phyloP scores from a whole-genome alignment of 192 early-diverging fungal genomes.

The Coemansia sp. region DNA sequence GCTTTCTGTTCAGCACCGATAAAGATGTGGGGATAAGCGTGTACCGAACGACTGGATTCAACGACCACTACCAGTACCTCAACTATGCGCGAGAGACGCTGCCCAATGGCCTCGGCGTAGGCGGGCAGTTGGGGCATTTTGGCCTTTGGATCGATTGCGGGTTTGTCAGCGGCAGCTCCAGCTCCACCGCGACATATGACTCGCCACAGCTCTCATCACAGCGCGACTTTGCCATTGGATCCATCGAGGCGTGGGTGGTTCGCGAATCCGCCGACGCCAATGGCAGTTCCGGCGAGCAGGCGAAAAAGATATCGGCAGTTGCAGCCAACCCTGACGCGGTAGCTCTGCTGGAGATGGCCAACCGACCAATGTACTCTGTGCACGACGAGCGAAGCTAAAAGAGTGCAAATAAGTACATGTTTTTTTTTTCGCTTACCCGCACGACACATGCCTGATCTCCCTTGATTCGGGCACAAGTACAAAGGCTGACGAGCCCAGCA shows the following conservation, averaged over 20 bases:
- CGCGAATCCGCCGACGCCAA: slow-evolving; percentile 52
- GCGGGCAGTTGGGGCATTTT: slow-evolving; percentile 75
- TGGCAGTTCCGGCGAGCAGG: slow-evolving; percentile 13
- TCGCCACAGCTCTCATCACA: slow-evolving; percentile 59
- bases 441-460: slow-evolving; percentile 41
- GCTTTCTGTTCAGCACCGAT: slow-evolving; percentile 61
- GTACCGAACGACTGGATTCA: slow-evolving; percentile 52
- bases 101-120: slow-evolving; percentile 75
- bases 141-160: slow-evolving; percentile 71
- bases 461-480: slow-evolving; percentile 18
- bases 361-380: slow-evolving; percentile 68
- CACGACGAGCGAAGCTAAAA: not conserved
- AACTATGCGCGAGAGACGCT: slow-evolving; percentile 74
- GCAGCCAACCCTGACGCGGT: slow-evolving; percentile 68
- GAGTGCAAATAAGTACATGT: not conserved
- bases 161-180: slow-evolving; percentile 65
- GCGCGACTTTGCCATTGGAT: slow-evolving; percentile 65
- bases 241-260: slow-evolving; percentile 77
- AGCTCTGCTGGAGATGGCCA: slow-evolving; percentile 74
- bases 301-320: slow-evolving; percentile 55
- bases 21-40: slow-evolving; percentile 19
- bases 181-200: slow-evolving; percentile 67
- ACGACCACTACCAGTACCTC: slow-evolving; percentile 75
- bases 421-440: slow-evolving; percentile 7
- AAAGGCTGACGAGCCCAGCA: slow-evolving; percentile 53